These are phyloP conservation scores for Dendryphion nanum DNA, from an alignment of 2,329 filamentous ascomycete species.

Conservation along the genomic window DNA sequence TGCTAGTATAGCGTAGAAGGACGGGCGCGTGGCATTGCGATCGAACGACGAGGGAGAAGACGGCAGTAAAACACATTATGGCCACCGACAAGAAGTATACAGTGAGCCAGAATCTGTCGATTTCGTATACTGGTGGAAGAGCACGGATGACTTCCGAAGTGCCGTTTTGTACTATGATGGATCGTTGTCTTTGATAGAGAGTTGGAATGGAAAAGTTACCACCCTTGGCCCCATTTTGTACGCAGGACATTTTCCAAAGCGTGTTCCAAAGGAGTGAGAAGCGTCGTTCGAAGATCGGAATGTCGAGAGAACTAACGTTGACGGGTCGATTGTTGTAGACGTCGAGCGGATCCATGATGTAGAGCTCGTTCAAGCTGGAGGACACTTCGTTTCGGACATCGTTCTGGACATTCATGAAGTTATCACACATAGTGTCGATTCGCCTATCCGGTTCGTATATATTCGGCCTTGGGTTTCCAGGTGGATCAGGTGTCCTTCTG, in stretches of 20 bases:
- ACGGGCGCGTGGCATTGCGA: conserved; percentile 6
- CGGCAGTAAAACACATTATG: conserved; percentile 10
- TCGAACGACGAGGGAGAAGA: conserved; percentile 9
- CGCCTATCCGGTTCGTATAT: no score
- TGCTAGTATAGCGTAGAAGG: conserved; percentile 8
- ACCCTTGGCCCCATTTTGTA: conserved; percentile 1
- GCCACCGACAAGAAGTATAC: conserved; percentile 8
- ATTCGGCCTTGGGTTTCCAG: background rate
- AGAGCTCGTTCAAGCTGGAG: conserved; percentile 1
- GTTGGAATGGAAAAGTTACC: background rate
- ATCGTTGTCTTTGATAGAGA: background rate
- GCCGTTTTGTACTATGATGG: background rate
- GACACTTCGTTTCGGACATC: no score
- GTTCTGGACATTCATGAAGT: no score
- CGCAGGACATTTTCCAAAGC: conserved; percentile 7
- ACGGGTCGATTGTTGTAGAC: no score
- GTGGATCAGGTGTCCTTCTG: background rate
- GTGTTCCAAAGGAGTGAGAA: conserved; percentile 8
- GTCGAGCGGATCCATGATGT: conserved; percentile 1
- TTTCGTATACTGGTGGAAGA: conserved; percentile 4
- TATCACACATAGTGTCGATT: no score
- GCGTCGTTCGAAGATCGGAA: conserved; percentile 4
- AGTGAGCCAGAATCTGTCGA: conserved; percentile 4
- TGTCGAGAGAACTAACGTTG: background rate
- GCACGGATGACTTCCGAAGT: conserved; percentile 2